Evolutionary conservation across 345 rosid species (phyloP), one percentile per base, ranked within the genome.

Genomic region (Microcos paniculata): DNA sequence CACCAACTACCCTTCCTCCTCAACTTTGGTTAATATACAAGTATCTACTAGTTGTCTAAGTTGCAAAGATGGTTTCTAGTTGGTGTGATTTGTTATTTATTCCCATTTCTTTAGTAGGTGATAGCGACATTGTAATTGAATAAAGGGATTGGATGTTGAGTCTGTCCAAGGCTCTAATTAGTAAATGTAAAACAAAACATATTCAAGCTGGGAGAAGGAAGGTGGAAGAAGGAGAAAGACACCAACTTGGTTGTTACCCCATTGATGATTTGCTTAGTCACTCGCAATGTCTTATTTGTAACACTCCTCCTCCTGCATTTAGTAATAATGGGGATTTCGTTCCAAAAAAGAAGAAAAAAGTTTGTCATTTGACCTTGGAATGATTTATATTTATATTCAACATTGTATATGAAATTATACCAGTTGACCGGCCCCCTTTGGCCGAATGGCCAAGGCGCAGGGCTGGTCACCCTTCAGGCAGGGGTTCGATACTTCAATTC

Each of bases 101-200:
- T 49, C n/a, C 55, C 38, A 26, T 45, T 28, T 30, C 45, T 67
- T 45, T 26, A 15, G 8, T 15, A 26, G 8, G 71, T 24, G 53
- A 24, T 67, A 46, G 2, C 38, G 56, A 46, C 7, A 67, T 67
- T 67, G 24, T 67, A 26, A 26, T 16, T 14, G 55, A 68, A 68
- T 68, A 68, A 68, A 57, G 33, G 26, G 71, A 43, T 28, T 66
- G 21, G n/a, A 30, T 46, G 56, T 68, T 68, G 28, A 28, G 40
- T 68, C 16, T 4, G n/a, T n/a, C n/a, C n/a, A 48, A 18, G 23
- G 24, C 53, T 67, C 70, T 21, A 40, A 35, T 13, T 42, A 24
- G 71, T 43, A 6, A 35, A n/a, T n/a, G n/a, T n/a, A 66, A 43
- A 43, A 18, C 66, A 18, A 62, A 64, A 66, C 24, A 35, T 24